Base-by-base conservation (phyloP, 768 basidiomycete genomes). In the Hysterangium stoloniferum region DNA sequence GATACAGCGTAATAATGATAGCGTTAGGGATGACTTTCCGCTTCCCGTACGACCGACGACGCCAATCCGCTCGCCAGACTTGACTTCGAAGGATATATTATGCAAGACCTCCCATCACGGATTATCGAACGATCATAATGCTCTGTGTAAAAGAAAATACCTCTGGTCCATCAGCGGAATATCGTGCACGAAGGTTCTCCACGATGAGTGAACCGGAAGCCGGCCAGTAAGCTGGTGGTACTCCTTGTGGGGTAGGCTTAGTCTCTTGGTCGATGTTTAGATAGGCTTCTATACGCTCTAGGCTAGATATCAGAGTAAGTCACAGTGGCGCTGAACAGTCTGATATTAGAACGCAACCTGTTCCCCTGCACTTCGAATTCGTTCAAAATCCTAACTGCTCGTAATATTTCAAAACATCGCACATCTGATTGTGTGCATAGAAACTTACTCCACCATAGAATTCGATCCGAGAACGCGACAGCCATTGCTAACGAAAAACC, bases 181-280 rank as follows among this genome's bases (percentile, higher is more conserved):
- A 84, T 35, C 67, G 64, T 0, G 80, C 80, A 11, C 69, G 73
- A 4, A 82, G 63, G 28, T 73, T 68, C 53, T 81, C 73, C 1
- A 79, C 73, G 3, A 62, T 57, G n/a, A 82, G 64, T 11, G 69
- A 64, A 1, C 80, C 80, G 24, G 74, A 75, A 1, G 79, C 68
- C 4, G 80, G 80, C 80, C 80, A 83, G 51, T 79, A 75, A 0
- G 82, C 81, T 2, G 83, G 81, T 3, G 82, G 82, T 32, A 66
- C 62, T 35, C 75, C 73, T 8, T 59, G 51, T n/a, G 62, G 52
- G 0, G 67, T 67, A 2, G 70, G 52, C 49, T 66, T 62, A 4
- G 71, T 70, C 59, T 84, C 80, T 45, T 79, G 76, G 32, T 82
- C 80, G 49, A 81, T 79, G 29, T 67, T 58, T 15, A 82, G 60